phyloP scores from a whole-genome alignment of 495 filamentous ascomycete genomes.

The Penicillium verhagenii region DNA sequence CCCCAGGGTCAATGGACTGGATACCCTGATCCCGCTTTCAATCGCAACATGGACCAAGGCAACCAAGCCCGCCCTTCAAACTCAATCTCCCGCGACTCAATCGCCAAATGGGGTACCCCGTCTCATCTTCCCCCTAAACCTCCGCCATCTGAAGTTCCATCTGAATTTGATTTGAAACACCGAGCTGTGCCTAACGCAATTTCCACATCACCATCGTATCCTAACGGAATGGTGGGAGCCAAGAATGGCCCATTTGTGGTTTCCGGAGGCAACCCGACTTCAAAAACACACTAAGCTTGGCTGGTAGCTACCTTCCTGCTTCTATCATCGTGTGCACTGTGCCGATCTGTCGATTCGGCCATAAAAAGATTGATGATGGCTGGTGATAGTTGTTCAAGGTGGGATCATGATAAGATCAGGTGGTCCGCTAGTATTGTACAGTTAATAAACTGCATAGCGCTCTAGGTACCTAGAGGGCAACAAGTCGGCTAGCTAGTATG shows the following conservation, averaged over 20 bases:
- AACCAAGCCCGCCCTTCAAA: constrained; percentile 20
- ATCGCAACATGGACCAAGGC: constrained; percentile 15
- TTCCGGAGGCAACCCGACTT: constrained; percentile 32
- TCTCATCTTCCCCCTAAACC: constrained; percentile 55
- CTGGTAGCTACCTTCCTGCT: not conserved
- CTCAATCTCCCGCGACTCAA: constrained; percentile 36
- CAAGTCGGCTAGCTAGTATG: not conserved
- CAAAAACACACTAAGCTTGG: constrained; percentile 27
- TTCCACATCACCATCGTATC: constrained; percentile 18
- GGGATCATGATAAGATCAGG: constrained; percentile 2
- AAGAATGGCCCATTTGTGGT: constrained; percentile 46
- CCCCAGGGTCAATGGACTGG: constrained; percentile 34
- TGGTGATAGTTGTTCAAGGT: not conserved
- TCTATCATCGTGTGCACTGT: not conserved
- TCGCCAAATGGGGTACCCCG: constrained; percentile 56
- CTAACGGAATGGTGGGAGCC: constrained; percentile 20
- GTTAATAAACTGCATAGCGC: constrained; percentile 13
- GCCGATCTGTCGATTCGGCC: not conserved
- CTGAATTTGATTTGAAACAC: constrained; percentile 42
- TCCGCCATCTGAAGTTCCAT: constrained; percentile 51
- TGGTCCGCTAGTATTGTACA: constrained; percentile 19
- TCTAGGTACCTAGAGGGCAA: constrained; percentile 1
- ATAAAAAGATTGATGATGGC: not conserved
- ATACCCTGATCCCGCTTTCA: constrained; percentile 33
- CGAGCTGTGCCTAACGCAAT: constrained; percentile 23